Conservation (phyloP, 768 basidiomycete genomes). For the Phanerochaete sordida region DNA sequence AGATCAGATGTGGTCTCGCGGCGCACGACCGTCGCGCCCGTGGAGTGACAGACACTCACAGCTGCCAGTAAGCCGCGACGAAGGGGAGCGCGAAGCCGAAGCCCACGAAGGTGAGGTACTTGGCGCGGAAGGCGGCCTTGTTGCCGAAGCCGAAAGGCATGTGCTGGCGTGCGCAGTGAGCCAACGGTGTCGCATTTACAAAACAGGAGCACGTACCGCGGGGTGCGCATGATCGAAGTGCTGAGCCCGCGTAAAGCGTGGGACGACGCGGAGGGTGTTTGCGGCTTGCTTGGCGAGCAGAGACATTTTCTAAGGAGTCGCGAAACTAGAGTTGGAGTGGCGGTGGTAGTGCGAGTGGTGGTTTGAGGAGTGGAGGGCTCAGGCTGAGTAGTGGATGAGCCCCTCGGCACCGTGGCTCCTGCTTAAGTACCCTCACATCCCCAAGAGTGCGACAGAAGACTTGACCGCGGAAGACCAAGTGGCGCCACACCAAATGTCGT, state of each 20-base stretch:
- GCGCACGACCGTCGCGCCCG: not conserved
- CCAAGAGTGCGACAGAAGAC: not conserved
- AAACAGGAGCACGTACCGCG: not conserved
- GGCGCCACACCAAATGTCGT: not conserved
- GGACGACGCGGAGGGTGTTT: not conserved
- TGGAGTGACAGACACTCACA: constrained; percentile 6
- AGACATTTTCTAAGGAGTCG: not conserved
- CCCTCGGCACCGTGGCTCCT: not conserved
- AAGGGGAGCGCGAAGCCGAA: constrained; percentile 10
- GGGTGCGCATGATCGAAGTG: constrained; percentile 1
- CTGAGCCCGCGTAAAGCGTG: not conserved
- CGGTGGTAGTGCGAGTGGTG: not conserved
- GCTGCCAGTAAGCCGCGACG: constrained; percentile 11
- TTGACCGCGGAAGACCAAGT: not conserved
- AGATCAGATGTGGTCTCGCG: constrained; percentile 1
- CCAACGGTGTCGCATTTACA: not conserved
- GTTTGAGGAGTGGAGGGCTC: not conserved
- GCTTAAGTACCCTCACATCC: not conserved
- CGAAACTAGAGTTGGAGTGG: not conserved
- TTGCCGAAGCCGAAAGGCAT: constrained; percentile 5
- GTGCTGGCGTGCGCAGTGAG: not conserved
- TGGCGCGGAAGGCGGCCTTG: constrained; percentile 7
- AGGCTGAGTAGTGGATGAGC: constrained; percentile 1
- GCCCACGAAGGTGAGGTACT: constrained; percentile 5
- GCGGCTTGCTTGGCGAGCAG: not conserved